Evolutionary conservation across 371 early-diverging fungal genomes (phyloP).

Genomic region (Funneliformis caledonium): DNA sequence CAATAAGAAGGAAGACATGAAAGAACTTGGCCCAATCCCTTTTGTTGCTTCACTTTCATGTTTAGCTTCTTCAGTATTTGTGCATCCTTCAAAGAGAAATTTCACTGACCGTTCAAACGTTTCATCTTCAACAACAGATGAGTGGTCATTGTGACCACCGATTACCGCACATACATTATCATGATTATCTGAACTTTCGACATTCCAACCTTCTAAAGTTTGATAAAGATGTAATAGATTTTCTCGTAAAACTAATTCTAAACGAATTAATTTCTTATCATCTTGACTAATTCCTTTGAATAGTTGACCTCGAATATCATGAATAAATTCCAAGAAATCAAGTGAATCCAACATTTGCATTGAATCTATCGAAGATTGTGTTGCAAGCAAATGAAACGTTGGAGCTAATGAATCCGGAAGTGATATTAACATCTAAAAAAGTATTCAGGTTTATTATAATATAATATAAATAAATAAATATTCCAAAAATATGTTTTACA

Average conservation of each 20-base stretch:
- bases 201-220: slow-evolving; percentile 10
- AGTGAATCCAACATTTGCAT: slow-evolving; percentile 7
- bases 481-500: not conserved
- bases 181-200: not conserved
- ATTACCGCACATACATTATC: not conserved
- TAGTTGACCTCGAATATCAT: not conserved
- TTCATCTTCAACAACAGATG: not conserved
- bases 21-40: not conserved
- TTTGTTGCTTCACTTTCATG: not conserved
- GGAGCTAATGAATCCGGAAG: not conserved
- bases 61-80: not conserved
- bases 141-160: not conserved
- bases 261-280: not conserved
- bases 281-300: not conserved
- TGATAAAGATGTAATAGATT: not conserved
- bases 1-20: not conserved
- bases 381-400: slow-evolving; percentile 11
- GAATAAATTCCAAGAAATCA: not conserved
- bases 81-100: not conserved
- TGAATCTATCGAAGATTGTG: slow-evolving; percentile 8
- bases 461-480: not conserved
- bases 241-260: slow-evolving; percentile 1
- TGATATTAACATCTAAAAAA: not conserved
- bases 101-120: not conserved
- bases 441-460: not conserved